Percentiles rank a stretch among this genome's conserved stretches.
Evolutionary conservation across 1,139 yeast species (phyloP).

Genomic region (Hemisphaericaspora xylanilytica): DNA sequence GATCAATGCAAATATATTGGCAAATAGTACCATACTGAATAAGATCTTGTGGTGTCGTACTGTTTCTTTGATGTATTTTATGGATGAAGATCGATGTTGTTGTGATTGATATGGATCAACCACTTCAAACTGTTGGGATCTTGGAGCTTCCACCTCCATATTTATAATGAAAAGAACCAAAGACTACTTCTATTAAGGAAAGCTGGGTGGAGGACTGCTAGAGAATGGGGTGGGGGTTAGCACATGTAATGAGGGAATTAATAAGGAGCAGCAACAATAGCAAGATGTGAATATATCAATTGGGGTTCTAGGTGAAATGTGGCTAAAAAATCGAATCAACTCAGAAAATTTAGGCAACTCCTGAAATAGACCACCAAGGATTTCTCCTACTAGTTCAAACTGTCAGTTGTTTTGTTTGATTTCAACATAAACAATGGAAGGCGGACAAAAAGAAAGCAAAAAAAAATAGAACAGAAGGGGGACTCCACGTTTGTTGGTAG

Average conservation of each 20-base stretch:
- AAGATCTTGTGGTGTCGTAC: slow-evolving; percentile 7
- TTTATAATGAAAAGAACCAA: not conserved
- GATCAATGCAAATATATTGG: slow-evolving; percentile 11
- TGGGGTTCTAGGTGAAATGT: too few relatives aligned
- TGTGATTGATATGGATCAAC: not conserved
- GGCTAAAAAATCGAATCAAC: too few relatives aligned
- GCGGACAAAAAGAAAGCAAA: too few relatives aligned
- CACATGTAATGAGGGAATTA: not conserved
- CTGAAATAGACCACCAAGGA: not conserved
- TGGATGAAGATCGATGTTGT: not conserved
- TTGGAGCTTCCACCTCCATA: not conserved
- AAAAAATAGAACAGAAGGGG: too few relatives aligned
- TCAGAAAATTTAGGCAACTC: not conserved
- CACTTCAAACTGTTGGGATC: not conserved
- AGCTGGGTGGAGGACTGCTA: not conserved
- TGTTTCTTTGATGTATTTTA: not conserved
- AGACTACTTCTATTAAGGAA: not conserved
- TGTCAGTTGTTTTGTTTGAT: too few relatives aligned
- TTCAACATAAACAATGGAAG: too few relatives aligned
- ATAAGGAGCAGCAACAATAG: not conserved
- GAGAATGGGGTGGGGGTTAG: not conserved
- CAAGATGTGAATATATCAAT: too few relatives aligned
- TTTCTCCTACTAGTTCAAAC: not conserved
- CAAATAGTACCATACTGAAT: slow-evolving; percentile 11
- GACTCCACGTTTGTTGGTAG: too few relatives aligned